Evolutionary conservation across 2,329 filamentous ascomycete species (phyloP).

Genomic region (Byssothecium circinans): DNA sequence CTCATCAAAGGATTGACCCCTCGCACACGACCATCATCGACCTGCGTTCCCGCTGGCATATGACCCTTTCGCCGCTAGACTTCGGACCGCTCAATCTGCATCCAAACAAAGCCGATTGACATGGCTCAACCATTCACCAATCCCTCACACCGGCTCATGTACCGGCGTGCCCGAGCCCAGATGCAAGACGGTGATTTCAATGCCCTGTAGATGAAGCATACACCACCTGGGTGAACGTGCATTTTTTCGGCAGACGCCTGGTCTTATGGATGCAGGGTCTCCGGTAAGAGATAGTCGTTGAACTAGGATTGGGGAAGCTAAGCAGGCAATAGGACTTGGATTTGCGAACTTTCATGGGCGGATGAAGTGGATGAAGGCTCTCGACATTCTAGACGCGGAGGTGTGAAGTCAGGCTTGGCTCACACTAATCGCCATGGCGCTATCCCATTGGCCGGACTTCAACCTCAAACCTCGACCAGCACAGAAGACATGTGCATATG

Average conservation of each 20-base stretch:
- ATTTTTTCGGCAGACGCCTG: no score
- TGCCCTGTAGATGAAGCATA: no score
- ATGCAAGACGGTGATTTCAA: no score
- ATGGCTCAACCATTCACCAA: slow-evolving; percentile 7
- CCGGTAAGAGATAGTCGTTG: slow-evolving; percentile 7
- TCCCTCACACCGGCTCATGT: no score
- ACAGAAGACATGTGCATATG: slow-evolving; percentile 1
- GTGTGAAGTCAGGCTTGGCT: slow-evolving; percentile 14
- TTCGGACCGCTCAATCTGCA: slow-evolving; percentile 3
- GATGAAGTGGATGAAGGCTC: background rate
- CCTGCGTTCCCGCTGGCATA: background rate
- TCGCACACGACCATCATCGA: slow-evolving; percentile 2
- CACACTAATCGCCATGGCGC: slow-evolving; percentile 5
- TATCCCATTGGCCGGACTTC: background rate
- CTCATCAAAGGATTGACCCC: no score
- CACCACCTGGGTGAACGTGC: slow-evolving; percentile 4
- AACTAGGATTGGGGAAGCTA: slow-evolving; percentile 5
- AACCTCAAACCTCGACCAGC: background rate
- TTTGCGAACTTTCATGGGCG: slow-evolving; percentile 6
- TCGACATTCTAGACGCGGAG: slow-evolving; percentile 4
- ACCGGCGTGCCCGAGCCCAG: no score
- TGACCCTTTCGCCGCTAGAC: slow-evolving; percentile 1
- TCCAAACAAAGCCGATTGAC: slow-evolving; percentile 2
- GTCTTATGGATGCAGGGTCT: slow-evolving; percentile 19
- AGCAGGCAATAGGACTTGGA: slow-evolving; percentile 10